phyloP scores from a whole-genome alignment of 306 rosid species.

The Trichosanthes truncata region DNA sequence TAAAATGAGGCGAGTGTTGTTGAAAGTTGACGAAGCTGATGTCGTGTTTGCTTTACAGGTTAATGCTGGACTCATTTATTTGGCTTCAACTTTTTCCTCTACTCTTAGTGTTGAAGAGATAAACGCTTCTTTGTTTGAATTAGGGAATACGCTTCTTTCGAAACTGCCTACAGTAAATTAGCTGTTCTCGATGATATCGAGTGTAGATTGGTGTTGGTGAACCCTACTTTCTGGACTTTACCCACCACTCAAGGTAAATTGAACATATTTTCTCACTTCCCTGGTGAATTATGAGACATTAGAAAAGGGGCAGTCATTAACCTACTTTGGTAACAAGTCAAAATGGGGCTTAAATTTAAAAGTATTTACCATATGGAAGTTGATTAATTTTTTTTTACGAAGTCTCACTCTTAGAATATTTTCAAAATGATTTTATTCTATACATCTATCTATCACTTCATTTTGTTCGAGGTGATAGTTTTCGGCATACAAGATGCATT shows the following conservation, averaged over 20 bases:
- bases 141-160: constrained; percentile 91
- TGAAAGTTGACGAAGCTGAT: constrained; percentile 61
- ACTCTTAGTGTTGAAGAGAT: not conserved
- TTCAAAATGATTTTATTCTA: no score
- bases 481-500: not conserved
- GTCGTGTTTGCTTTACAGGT: constrained; percentile 81
- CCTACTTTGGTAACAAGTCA: no score
- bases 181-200: not conserved
- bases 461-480: no score
- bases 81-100: not conserved
- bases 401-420: no score
- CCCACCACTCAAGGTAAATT: no score
- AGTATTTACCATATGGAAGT: no score
- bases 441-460: no score
- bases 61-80: not conserved
- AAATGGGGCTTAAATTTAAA: no score
- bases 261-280: no score
- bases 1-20: constrained; percentile 54
- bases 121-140: constrained; percentile 2
- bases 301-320: no score
- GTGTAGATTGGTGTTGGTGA: not conserved
- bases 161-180: constrained; percentile 47
- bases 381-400: no score
- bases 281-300: no score
- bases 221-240: not conserved